These are phyloP conservation scores for Candida anutae DNA, from an alignment of 1,139 yeast genomes.

Conservation along the genomic window DNA sequence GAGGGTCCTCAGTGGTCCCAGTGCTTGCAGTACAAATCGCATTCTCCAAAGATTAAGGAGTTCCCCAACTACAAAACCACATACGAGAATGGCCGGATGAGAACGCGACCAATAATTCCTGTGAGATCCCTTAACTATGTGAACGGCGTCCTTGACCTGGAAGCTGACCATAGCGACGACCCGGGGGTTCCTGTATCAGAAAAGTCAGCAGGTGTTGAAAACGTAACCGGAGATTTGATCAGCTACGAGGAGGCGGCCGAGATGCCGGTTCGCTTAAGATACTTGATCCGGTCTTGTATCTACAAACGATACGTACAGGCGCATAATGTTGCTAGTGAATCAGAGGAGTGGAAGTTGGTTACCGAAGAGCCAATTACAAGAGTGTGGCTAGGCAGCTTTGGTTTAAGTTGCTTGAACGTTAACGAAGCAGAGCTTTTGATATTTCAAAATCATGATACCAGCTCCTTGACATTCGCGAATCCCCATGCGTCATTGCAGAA, in stretches of 20 bases:
- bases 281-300: constrained; percentile 44
- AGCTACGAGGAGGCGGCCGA: constrained; percentile 30
- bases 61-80: constrained; percentile 38
- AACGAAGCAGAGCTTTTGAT: constrained; percentile 45
- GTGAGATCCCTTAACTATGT: too few relatives aligned
- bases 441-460: constrained; percentile 31
- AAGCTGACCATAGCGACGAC: constrained; percentile 1
- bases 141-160: background rate
- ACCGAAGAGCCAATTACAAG: constrained; percentile 48
- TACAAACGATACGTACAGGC: constrained; percentile 36
- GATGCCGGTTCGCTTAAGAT: constrained; percentile 43
- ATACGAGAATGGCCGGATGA: constrained; percentile 15
- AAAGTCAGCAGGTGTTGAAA: constrained; percentile 20
- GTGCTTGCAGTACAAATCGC: constrained; percentile 36
- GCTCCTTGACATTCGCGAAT: constrained; percentile 15
- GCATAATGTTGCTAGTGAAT: constrained; percentile 7
- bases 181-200: constrained; percentile 11
- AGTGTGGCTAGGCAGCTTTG: constrained; percentile 50
- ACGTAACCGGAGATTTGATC: constrained; percentile 21
- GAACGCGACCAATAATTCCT: too few relatives aligned
- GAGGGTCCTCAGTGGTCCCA: constrained; percentile 44
- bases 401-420: constrained; percentile 43
- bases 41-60: constrained; percentile 38
- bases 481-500: constrained; percentile 23
- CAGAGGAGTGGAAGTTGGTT: constrained; percentile 41